Base-by-base conservation (phyloP, 208 protist species). In the Sergeia podlipaevii region DNA sequence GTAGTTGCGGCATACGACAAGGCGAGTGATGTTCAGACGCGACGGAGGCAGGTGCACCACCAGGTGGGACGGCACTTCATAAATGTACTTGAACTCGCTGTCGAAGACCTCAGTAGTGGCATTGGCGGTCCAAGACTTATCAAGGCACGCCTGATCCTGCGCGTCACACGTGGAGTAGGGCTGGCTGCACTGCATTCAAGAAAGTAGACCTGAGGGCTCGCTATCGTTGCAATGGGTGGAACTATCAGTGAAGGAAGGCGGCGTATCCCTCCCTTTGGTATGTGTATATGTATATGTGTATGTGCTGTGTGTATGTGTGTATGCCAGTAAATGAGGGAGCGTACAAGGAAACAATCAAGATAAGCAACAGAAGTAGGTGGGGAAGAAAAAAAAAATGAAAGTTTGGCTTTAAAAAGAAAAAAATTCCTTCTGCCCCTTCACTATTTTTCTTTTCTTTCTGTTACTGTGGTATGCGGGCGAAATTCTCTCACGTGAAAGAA, bases 1-100 rank as follows among this genome's bases (percentile, higher is more conserved):
- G 61, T 87, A 84, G 58, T 85, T 83, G 57, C 84, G 84, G 71
- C 84, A 91, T 41, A 79, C 52, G 47, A 91, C 84, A 17, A 91
- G 70, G n/a, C 84, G 84, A 2, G 84, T 91, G 46, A 91, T 91
- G 65, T 88, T 88, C 47, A 91, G 68, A 30, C 77, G 79, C 11
- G 76, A 53, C 1, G 80, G 80, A 4, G 84, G 84, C 17, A 77
- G 55, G 60, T 91, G 84, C 46, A 69, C 65, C 21, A 91, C 69
- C 15, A 63, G 51, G 24, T 47, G 51, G 1, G 67, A 54, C 15
- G 84, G 80, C 11, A 91, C 75, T 11, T 83, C 60, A 51, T 78
- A 89, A 23, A 86, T 51, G 42, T 50, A 70, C 48, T 76, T 75
- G 45, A 89, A 91, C 59, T 88, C 58, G 0, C 74, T 61, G 46